A percentile compares a stretch with the other conserved stretches of the same genome.
phyloP scores from a whole-genome alignment of 768 basidiomycete genomes.

The Gymnopilus junonius region DNA sequence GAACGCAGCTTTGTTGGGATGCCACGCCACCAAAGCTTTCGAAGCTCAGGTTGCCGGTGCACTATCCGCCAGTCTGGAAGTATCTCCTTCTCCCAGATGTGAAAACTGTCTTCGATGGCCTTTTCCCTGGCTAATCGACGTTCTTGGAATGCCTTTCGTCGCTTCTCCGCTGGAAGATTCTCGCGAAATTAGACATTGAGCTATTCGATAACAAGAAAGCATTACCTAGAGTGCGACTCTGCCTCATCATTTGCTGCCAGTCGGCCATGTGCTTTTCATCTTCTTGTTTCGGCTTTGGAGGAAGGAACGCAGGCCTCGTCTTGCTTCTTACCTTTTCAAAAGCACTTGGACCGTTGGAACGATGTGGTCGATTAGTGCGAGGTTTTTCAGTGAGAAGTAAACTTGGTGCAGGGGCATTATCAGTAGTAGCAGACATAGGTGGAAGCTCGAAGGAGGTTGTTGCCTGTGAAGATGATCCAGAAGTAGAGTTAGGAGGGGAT shows the following conservation, averaged over 20 bases:
- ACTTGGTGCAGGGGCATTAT: conserved; percentile 12
- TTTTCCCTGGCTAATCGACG: conserved; percentile 67
- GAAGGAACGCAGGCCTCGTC: conserved; percentile 84
- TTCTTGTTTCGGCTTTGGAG: conserved; percentile 78
- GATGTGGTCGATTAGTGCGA: conserved; percentile 45
- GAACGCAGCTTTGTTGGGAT: conserved; percentile 84
- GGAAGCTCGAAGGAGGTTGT: conserved; percentile 13
- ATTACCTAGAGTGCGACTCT: conserved; percentile 74
- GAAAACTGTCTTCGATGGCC: conserved; percentile 69
- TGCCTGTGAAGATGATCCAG: conserved; percentile 8
- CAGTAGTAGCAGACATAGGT: conserved; percentile 14
- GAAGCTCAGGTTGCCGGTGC: conserved; percentile 62
- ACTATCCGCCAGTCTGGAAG: conserved; percentile 85
- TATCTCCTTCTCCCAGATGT: conserved; percentile 79
- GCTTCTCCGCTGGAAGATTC: conserved; percentile 63
- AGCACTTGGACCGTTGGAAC: conserved; percentile 66
- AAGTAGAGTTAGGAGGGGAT: conserved; percentile 16
- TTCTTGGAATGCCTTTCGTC: conserved; percentile 63
- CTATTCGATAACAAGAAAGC: conserved; percentile 3
- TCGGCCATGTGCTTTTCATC: conserved; percentile 84
- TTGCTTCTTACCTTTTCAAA: conserved; percentile 83
- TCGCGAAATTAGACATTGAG: background rate
- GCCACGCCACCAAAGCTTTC: conserved; percentile 86
- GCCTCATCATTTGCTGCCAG: conserved; percentile 90
- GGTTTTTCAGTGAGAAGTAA: conserved; percentile 30